Base-by-base conservation (phyloP, 169 alveolate genomes). In the Plasmodium gonderi region DNA sequence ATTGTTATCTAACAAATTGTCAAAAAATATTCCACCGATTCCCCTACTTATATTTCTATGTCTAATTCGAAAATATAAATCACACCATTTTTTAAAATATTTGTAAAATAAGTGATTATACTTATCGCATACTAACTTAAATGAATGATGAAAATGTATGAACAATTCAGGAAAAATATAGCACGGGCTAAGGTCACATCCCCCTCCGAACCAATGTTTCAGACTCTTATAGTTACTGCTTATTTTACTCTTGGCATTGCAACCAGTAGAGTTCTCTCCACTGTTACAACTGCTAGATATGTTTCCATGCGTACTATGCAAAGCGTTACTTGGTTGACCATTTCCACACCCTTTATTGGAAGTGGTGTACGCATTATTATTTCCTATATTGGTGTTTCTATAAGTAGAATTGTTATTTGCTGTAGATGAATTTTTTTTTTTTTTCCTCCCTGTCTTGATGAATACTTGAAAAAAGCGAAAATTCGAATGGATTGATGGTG, bases 201-300 rank as follows among this genome's bases (percentile, higher is more conserved):
- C 99, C 0, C 99, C 99, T 17, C 98, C 99, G 80, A 97, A 97
- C 99, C 99, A 97, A 94, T 96, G 96, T 64, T 93, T 97, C 29
- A 93, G 69, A 20, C 95, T 75, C 38, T 87, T 83, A 60, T 82
- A 72, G 33, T 81, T 80, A 7, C 17, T 83, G n/a, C 36, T 91
- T 33, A 81, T 80, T 60, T 64, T 44, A 60, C 49, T 77, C 29
- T 72, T 83, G 20, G 29, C 47, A 82, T 68, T 80, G 1, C n/a
- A n/a, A n/a, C n/a, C n/a, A n/a, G n/a, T n/a, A n/a, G n/a, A n/a
- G n/a, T n/a, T n/a, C n/a, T n/a, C n/a, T n/a, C n/a, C n/a, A n/a
- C 14, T 4, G 5, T 60, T 51, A 42, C 67, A 20, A n/a, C 68
- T 29, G n/a, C 1, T 42, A 79, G 23, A 20, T n/a, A 23, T 65